A percentile compares a stretch with the other conserved stretches of the same genome.
Evolutionary conservation across 192 early-diverging fungal genomes (phyloP).

Genomic region (Coemansia sp.): DNA sequence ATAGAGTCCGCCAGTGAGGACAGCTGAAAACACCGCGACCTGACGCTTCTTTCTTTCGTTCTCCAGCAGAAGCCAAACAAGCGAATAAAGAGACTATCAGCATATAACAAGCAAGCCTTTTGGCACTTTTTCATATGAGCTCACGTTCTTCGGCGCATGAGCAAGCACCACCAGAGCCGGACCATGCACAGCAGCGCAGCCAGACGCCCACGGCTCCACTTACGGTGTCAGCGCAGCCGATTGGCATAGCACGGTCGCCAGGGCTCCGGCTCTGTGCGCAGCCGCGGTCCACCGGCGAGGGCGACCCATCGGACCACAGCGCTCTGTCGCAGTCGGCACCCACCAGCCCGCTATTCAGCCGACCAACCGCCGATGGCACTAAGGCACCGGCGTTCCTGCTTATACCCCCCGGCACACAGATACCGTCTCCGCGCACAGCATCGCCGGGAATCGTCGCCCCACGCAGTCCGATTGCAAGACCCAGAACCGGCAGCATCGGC

Average conservation of each 20-base stretch:
- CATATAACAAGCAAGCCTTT: too few relatives aligned
- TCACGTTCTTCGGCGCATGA: not conserved
- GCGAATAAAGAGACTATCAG: not conserved
- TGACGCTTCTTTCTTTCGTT: too few relatives aligned
- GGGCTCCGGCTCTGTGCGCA: not conserved
- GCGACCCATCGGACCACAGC: not conserved
- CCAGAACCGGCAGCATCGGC: slow-evolving; percentile 2
- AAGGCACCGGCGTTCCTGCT: slow-evolving; percentile 1
- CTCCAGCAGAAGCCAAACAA: not conserved
- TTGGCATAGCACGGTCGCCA: not conserved
- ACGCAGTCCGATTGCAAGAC: not conserved
- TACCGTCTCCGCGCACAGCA: not conserved
- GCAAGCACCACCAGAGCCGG: not conserved
- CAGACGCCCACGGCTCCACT: not conserved
- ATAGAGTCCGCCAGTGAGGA: too few relatives aligned
- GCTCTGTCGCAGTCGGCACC: slow-evolving; percentile 33
- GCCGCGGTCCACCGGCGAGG: not conserved
- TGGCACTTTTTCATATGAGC: too few relatives aligned
- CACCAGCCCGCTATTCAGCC: slow-evolving; percentile 18
- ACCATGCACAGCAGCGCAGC: not conserved
- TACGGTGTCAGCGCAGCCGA: too few relatives aligned
- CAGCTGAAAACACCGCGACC: too few relatives aligned
- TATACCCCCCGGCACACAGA: slow-evolving; percentile 2
- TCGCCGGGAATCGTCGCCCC: not conserved
- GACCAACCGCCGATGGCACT: not conserved